These are phyloP conservation scores for Tothia fuscella DNA, from an alignment of 2,329 filamentous ascomycete species.

Conservation along the genomic window DNA sequence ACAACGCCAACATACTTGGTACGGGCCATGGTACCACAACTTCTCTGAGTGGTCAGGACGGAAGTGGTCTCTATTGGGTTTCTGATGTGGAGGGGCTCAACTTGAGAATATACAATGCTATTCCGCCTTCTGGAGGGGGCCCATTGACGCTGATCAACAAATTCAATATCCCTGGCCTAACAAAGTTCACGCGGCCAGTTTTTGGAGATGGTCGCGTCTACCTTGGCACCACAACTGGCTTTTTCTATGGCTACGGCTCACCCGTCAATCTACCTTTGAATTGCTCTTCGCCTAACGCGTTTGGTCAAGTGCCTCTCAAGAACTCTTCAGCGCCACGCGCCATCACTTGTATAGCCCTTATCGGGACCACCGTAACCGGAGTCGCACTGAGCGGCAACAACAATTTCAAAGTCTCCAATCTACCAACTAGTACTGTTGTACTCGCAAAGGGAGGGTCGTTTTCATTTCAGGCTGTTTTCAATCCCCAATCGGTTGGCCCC, in stretches of 20 bases:
- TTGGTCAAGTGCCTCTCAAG: slow-evolving; percentile 35
- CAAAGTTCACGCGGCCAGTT: slow-evolving; percentile 46
- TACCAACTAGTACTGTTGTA: slow-evolving; percentile 22
- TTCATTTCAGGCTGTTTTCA: slow-evolving; percentile 33
- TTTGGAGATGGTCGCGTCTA: slow-evolving; percentile 47
- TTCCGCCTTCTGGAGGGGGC: slow-evolving; percentile 33
- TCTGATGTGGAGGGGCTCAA: slow-evolving; percentile 43
- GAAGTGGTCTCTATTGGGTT: slow-evolving; percentile 46
- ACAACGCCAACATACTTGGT: slow-evolving; percentile 42
- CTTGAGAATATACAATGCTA: slow-evolving; percentile 41
- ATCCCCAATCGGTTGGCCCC: slow-evolving; percentile 35
- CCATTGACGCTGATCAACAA: slow-evolving; percentile 36
- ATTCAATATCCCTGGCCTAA: slow-evolving; percentile 40
- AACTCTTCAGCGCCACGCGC: slow-evolving; percentile 21
- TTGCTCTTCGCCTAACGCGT: slow-evolving; percentile 38
- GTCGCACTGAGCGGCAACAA: slow-evolving; percentile 26
- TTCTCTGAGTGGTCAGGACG: slow-evolving; percentile 39
- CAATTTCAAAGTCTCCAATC: slow-evolving; percentile 26
- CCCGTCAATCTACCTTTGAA: slow-evolving; percentile 43
- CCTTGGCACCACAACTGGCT: slow-evolving; percentile 40
- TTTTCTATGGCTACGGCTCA: slow-evolving; percentile 44
- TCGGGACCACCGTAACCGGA: slow-evolving; percentile 31
- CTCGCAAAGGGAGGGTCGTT: slow-evolving; percentile 30
- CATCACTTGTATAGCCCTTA: slow-evolving; percentile 39
- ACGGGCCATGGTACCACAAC: slow-evolving; percentile 46